These are phyloP conservation scores for Fusarium redolens DNA, from an alignment of 2,329 filamentous ascomycete genomes.

Conservation along the genomic window DNA sequence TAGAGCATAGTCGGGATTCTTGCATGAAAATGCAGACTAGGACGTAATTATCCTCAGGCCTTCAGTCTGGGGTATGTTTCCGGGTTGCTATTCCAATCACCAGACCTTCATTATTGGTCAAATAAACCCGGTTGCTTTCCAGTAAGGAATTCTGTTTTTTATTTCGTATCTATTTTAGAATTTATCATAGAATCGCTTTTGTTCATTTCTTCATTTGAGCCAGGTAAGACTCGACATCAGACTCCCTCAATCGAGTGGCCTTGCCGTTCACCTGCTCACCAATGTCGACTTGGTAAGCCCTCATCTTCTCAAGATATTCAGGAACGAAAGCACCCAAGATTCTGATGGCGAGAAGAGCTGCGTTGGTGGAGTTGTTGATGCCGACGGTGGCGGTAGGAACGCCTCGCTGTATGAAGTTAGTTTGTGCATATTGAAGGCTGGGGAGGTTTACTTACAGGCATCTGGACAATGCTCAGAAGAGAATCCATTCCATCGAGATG, in stretches of 20 bases:
- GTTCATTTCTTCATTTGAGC: slow-evolving; percentile 28
- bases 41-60: too few species aligned
- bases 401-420: slow-evolving; percentile 55
- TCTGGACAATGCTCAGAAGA: slow-evolving; percentile 79
- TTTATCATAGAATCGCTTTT: neutral
- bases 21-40: neutral
- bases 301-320: slow-evolving; percentile 71
- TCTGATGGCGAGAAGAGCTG: slow-evolving; percentile 75
- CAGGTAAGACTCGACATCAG: slow-evolving; percentile 14
- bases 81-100: too few species aligned
- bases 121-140: too few species aligned
- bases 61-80: too few species aligned
- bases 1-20: too few species aligned
- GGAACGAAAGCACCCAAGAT: slow-evolving; percentile 72
- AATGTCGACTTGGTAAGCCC: slow-evolving; percentile 49
- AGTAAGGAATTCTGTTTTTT: too few species aligned
- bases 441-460: slow-evolving; percentile 60
- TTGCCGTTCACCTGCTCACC: slow-evolving; percentile 69
- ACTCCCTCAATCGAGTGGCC: slow-evolving; percentile 65
- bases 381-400: slow-evolving; percentile 80
- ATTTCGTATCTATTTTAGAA: neutral
- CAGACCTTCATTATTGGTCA: too few species aligned
- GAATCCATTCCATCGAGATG: slow-evolving; percentile 78
- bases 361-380: slow-evolving; percentile 84
- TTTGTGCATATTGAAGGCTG: rapidly evolving